Conservation (phyloP, 805 yeast species). For the Ascoidea rubescens region DNA sequence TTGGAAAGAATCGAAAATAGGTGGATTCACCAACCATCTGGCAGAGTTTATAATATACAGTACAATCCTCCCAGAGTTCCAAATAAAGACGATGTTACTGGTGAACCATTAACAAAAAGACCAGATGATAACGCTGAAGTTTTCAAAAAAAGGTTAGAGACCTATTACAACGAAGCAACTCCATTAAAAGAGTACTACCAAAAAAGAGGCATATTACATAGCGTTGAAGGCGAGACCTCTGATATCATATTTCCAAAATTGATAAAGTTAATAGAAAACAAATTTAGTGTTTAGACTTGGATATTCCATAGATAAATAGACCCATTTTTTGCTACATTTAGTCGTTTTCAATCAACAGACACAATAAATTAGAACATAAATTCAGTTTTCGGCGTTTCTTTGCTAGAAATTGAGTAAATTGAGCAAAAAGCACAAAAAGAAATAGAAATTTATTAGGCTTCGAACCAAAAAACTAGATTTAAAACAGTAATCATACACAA, state of each 20-base stretch:
- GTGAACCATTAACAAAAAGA: constrained; percentile 71
- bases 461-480: too few relatives aligned
- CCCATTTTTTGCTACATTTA: too few relatives aligned
- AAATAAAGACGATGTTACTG: constrained; percentile 78
- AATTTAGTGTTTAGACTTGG: constrained; percentile 12
- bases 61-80: constrained; percentile 82
- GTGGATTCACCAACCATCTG: constrained; percentile 75
- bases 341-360: too few relatives aligned
- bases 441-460: too few relatives aligned
- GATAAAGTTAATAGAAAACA: constrained; percentile 21
- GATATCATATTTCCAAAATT: constrained; percentile 75
- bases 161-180: constrained; percentile 40
- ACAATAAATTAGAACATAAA: too few relatives aligned
- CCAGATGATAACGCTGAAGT: constrained; percentile 72
- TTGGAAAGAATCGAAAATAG: constrained; percentile 71
- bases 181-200: constrained; percentile 57
- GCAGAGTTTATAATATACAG: constrained; percentile 72
- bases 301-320: too few relatives aligned
- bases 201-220: constrained; percentile 31
- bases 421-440: too few relatives aligned
- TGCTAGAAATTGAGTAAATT: too few relatives aligned
- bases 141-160: constrained; percentile 50
- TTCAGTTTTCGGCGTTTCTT: too few relatives aligned
- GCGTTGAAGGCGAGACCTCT: constrained; percentile 72
- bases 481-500: too few relatives aligned